phyloP scores from a whole-genome alignment of 192 early-diverging fungal species.

The Linderina pennispora region DNA sequence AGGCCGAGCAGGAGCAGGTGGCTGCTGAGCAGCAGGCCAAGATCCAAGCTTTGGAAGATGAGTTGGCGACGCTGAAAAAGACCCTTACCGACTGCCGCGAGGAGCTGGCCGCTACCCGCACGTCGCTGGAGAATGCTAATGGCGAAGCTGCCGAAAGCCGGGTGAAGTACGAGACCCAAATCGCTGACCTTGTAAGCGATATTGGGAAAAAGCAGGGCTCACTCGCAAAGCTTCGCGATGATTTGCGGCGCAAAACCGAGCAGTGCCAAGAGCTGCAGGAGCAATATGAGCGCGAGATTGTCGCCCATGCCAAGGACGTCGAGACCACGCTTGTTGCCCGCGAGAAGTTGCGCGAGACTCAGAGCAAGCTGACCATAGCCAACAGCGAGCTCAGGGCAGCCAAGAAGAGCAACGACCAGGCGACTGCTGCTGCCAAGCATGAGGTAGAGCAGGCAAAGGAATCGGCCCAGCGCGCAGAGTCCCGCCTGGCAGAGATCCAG shows the following conservation, averaged over 20 bases:
- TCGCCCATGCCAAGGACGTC: slow-evolving; percentile 56
- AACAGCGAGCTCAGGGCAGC: slow-evolving; percentile 16
- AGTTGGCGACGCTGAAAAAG: slow-evolving; percentile 14
- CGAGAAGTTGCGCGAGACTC: slow-evolving; percentile 33
- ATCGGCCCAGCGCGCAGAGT: slow-evolving; percentile 42
- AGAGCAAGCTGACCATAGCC: slow-evolving; percentile 10
- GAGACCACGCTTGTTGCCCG: slow-evolving; percentile 41
- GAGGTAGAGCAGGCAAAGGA: slow-evolving; percentile 7
- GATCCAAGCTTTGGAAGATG: slow-evolving; percentile 23
- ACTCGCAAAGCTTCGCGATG: slow-evolving; percentile 40
- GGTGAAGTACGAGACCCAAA: slow-evolving; percentile 18
- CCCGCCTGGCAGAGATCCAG: slow-evolving; percentile 49
- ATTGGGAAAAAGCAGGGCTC: slow-evolving; percentile 9
- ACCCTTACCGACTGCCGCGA: slow-evolving; percentile 15
- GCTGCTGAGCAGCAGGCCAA: slow-evolving; percentile 17
- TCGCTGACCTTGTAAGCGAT: slow-evolving; percentile 14
- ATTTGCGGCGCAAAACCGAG: slow-evolving; percentile 49
- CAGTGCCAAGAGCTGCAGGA: slow-evolving; percentile 51
- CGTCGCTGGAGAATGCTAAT: slow-evolving; percentile 38
- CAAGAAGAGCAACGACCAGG: not conserved
- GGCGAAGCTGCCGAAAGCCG: slow-evolving; percentile 44
- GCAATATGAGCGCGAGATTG: slow-evolving; percentile 64
- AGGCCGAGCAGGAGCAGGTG: slow-evolving; percentile 45
- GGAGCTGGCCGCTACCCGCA: slow-evolving; percentile 9
- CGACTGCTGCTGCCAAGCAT: slow-evolving; percentile 15